Conservation (phyloP, 1,139 yeast genomes). For the Hemisphaericaspora lyxosophila region DNA sequence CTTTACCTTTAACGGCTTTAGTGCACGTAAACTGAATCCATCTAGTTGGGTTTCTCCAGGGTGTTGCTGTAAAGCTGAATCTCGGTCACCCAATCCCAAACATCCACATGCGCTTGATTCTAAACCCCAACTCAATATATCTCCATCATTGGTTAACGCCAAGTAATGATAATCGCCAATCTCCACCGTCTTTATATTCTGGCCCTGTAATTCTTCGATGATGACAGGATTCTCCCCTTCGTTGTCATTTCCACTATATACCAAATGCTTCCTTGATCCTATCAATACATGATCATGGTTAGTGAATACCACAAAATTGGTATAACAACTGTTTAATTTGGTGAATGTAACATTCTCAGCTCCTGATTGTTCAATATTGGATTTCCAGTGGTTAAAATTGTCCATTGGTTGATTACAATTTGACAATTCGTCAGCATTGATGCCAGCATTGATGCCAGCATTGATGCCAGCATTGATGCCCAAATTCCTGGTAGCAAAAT, state of each 20-base stretch:
- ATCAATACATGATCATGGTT: constrained; percentile 24
- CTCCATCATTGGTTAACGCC: constrained; percentile 62
- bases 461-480: constrained; percentile 9
- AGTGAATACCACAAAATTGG: constrained; percentile 29
- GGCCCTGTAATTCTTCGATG: constrained; percentile 48
- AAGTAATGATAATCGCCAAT: constrained; percentile 75
- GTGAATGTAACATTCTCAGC: constrained; percentile 10
- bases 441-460: constrained; percentile 6
- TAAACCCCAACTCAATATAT: constrained; percentile 67
- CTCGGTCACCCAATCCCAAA: constrained; percentile 60
- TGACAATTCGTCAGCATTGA: constrained; percentile 8
- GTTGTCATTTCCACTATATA: constrained; percentile 5
- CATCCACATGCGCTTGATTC: constrained; percentile 69
- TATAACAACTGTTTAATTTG: constrained; percentile 31
- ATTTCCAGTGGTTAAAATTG: constrained; percentile 34
- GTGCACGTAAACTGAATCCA: constrained; percentile 41
- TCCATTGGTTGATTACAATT: constrained; percentile 14
- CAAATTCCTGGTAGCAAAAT: constrained; percentile 10
- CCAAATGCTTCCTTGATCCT: constrained; percentile 12
- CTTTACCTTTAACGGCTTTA: constrained; percentile 43
- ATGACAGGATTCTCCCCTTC: constrained; percentile 16
- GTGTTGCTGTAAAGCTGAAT: constrained; percentile 17
- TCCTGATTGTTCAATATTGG: constrained; percentile 15
- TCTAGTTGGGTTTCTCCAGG: constrained; percentile 15
- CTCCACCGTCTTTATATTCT: constrained; percentile 46